Evolutionary conservation across 352 stramenopile genomes (phyloP).

Genomic region (Phytophthora cryptogea): DNA sequence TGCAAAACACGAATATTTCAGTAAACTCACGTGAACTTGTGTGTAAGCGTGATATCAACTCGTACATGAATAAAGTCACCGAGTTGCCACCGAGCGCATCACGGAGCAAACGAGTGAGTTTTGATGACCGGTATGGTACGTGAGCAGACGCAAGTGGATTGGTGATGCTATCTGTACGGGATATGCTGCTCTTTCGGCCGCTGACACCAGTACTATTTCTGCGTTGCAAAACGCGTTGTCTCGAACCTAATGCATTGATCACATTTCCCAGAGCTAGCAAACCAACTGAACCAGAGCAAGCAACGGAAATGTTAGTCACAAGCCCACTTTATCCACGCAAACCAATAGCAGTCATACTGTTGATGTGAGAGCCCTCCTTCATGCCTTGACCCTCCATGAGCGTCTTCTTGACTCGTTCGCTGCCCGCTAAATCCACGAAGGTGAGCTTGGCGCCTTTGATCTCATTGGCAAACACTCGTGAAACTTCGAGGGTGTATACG

Average conservation of each 20-base stretch:
- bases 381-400: slow-evolving; percentile 76
- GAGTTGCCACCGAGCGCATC: slow-evolving; percentile 85
- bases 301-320: slow-evolving; percentile 6
- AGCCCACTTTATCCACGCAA: not conserved
- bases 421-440: slow-evolving; percentile 87
- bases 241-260: slow-evolving; percentile 82
- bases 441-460: slow-evolving; percentile 51
- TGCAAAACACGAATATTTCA: not conserved
- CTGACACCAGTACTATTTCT: slow-evolving; percentile 28
- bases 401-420: slow-evolving; percentile 81
- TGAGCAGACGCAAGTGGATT: slow-evolving; percentile 21
- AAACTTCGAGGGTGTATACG: slow-evolving; percentile 80
- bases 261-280: slow-evolving; percentile 82
- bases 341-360: slow-evolving; percentile 27
- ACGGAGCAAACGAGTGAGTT: slow-evolving; percentile 82
- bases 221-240: slow-evolving; percentile 39
- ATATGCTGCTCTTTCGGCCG: slow-evolving; percentile 6
- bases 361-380: slow-evolving; percentile 90
- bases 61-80: slow-evolving; percentile 85
- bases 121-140: slow-evolving; percentile 81
- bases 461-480: slow-evolving; percentile 33
- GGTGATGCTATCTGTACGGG: not conserved
- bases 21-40: not conserved
- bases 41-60: not conserved
- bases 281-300: slow-evolving; percentile 38